Evolutionary conservation across 1,284 basidiomycete species (phyloP).

Genomic region (Boletus austroedulis): DNA sequence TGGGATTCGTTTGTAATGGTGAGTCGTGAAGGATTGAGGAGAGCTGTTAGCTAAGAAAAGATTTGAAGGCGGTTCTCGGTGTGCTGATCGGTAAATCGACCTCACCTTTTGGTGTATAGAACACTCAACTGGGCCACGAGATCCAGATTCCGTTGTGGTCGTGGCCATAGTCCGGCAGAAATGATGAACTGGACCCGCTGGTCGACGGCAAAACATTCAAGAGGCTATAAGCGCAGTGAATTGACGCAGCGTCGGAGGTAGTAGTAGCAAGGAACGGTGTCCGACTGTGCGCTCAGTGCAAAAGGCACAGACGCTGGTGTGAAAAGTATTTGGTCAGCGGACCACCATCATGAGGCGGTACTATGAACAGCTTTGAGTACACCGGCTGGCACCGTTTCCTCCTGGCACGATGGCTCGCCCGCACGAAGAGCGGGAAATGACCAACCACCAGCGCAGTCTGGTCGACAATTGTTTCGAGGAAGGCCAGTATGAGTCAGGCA

Average conservation of each 20-base stretch:
- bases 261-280: constrained; percentile 8
- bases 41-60: constrained; percentile 48
- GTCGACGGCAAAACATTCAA: constrained; percentile 28
- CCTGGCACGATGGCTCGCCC: constrained; percentile 12
- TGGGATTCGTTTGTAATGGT: constrained; percentile 71
- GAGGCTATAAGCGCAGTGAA: constrained; percentile 13
- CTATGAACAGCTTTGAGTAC: too few species aligned
- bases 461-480: constrained; percentile 73
- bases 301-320: not conserved
- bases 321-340: constrained; percentile 20
- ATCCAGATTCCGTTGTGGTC: constrained; percentile 15
- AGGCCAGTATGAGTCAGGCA: constrained; percentile 65
- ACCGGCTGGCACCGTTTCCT: not conserved
- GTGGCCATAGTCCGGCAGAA: constrained; percentile 32
- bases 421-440: constrained; percentile 49
- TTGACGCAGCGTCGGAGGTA: constrained; percentile 12
- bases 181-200: constrained; percentile 22
- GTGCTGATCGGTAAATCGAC: constrained; percentile 19
- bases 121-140: constrained; percentile 44
- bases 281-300: not conserved
- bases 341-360: not conserved
- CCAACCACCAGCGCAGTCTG: constrained; percentile 51
- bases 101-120: constrained; percentile 56
- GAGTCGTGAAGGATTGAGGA: constrained; percentile 57
- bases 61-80: constrained; percentile 19